phyloP scores from a whole-genome alignment of 495 filamentous ascomycete genomes.

The Articulospora tetracladia region DNA sequence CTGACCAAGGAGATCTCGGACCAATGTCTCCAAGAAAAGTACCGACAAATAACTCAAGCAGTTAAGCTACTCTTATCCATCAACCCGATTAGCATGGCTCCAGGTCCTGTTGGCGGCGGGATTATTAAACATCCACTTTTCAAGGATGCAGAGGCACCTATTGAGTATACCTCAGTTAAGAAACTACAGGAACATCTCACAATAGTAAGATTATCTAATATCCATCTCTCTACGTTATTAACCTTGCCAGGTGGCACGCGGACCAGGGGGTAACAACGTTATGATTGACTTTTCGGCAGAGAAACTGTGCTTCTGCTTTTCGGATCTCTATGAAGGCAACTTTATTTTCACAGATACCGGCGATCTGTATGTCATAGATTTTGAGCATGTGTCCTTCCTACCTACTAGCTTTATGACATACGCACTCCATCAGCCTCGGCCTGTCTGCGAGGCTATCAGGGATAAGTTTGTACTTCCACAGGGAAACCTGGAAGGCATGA shows the following conservation, averaged over 20 bases:
- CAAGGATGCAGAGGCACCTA: not conserved
- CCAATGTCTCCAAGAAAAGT: slow-evolving; percentile 1
- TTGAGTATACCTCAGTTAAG: not conserved
- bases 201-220: not conserved
- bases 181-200: not conserved
- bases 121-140: slow-evolving; percentile 5
- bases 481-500: not conserved
- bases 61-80: slow-evolving; percentile 3
- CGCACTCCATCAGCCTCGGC: slow-evolving; percentile 8
- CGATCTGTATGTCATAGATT: slow-evolving; percentile 5
- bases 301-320: slow-evolving; percentile 9
- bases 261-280: not conserved
- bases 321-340: slow-evolving; percentile 9
- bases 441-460: not conserved
- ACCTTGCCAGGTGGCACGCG: not conserved
- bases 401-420: slow-evolving; percentile 10
- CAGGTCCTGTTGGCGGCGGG: not conserved
- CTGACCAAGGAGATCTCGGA: not conserved
- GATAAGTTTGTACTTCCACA: slow-evolving; percentile 5
- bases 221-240: not conserved
- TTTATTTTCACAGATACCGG: slow-evolving; percentile 3
- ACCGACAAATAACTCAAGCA: not conserved
- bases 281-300: slow-evolving; percentile 6
- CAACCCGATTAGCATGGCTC: not conserved
- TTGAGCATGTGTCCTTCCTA: slow-evolving; percentile 5